Evolutionary conservation across 2,329 filamentous ascomycete species (phyloP).

Genomic region (Curvularia spicifera): DNA sequence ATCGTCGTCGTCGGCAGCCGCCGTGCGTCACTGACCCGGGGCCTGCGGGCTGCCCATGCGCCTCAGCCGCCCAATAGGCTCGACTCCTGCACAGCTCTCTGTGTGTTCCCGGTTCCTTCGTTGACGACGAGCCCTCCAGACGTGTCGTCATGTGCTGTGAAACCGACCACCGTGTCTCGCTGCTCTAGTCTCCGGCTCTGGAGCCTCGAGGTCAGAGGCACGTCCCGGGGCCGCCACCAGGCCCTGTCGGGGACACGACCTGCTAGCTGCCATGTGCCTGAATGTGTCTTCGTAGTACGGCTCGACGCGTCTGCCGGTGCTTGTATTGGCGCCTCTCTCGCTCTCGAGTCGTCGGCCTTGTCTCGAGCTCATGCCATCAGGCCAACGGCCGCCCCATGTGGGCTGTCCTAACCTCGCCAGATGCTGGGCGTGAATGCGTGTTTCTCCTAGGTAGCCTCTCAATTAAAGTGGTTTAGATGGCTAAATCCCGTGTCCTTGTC

Average conservation of each 20-base stretch:
- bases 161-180: constrained; percentile 31
- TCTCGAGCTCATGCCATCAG: neutral
- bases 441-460: constrained; percentile 38
- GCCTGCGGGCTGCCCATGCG: neutral
- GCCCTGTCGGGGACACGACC: constrained; percentile 19
- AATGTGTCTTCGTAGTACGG: constrained; percentile 37
- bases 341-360: neutral
- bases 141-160: constrained; percentile 33
- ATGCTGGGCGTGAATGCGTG: constrained; percentile 39
- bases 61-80: constrained; percentile 7
- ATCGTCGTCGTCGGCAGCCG: constrained; percentile 17
- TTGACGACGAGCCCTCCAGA: constrained; percentile 6
- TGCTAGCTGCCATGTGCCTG: constrained; percentile 44
- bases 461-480: constrained; percentile 44
- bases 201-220: constrained; percentile 31
- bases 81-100: constrained; percentile 5
- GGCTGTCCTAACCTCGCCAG: constrained; percentile 3
- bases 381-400: neutral
- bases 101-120: constrained; percentile 8
- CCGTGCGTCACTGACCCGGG: constrained; percentile 6
- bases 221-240: constrained; percentile 21
- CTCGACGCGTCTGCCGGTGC: constrained; percentile 17
- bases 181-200: constrained; percentile 25
- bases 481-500: constrained; percentile 39
- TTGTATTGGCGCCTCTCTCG: constrained; percentile 7